phyloP scores from a whole-genome alignment of 2,329 filamentous ascomycete genomes.

The Claviceps spartinae region DNA sequence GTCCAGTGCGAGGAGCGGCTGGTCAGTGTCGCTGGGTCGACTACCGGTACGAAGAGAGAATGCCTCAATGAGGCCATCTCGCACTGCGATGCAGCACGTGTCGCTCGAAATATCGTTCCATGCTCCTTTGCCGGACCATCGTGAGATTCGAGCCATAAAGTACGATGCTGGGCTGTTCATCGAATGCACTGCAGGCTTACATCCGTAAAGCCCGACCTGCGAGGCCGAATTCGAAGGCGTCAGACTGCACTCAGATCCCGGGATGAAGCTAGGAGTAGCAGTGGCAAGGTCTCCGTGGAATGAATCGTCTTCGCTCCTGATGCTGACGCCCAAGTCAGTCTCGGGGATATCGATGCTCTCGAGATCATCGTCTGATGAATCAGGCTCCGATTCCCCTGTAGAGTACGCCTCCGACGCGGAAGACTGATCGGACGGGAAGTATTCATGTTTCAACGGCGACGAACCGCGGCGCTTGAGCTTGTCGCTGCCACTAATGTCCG shows the following conservation, averaged over 20 bases:
- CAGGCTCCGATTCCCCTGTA: slow-evolving; percentile 34
- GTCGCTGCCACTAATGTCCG: slow-evolving; percentile 29
- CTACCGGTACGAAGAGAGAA: slow-evolving; percentile 28
- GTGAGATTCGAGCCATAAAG: slow-evolving; percentile 42
- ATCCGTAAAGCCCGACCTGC: slow-evolving; percentile 49
- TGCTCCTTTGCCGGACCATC: slow-evolving; percentile 46
- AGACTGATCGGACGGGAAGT: slow-evolving; percentile 65
- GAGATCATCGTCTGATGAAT: slow-evolving; percentile 40
- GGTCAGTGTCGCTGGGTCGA: slow-evolving; percentile 17
- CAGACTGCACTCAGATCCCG: slow-evolving; percentile 45
- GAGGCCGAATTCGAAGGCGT: slow-evolving; percentile 73
- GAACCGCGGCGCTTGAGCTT: slow-evolving; percentile 60
- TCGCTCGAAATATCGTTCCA: slow-evolving; percentile 46
- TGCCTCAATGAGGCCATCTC: slow-evolving; percentile 45
- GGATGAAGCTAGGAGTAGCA: slow-evolving; percentile 19
- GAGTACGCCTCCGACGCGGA: slow-evolving; percentile 41
- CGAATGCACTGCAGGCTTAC: slow-evolving; percentile 16
- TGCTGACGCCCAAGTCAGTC: slow-evolving; percentile 44
- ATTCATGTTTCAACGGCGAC: slow-evolving; percentile 93
- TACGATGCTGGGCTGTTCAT: slow-evolving; percentile 26
- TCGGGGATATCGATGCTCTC: slow-evolving; percentile 48
- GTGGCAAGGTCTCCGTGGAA: slow-evolving; percentile 18
- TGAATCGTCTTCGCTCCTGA: slow-evolving; percentile 20
- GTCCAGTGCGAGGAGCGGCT: slow-evolving; percentile 56
- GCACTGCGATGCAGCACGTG: slow-evolving; percentile 41